phyloP scores from a whole-genome alignment of 352 stramenopile genomes.

The Blastocystis sp. region DNA sequence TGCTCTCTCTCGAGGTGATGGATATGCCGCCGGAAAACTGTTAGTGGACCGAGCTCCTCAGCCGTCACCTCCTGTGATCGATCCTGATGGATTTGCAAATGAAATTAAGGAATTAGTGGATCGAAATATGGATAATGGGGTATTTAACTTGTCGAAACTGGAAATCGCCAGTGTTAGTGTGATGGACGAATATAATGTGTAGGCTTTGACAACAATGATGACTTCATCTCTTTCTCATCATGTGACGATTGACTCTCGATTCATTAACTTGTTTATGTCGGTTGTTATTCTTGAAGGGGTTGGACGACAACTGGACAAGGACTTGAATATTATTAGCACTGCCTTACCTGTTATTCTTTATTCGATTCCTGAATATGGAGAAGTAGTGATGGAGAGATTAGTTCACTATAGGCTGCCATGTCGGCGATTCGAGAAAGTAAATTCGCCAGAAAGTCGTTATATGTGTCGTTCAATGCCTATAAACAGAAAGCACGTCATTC shows the following conservation, averaged over 20 bases:
- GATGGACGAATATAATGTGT: background rate
- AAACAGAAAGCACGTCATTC: background rate
- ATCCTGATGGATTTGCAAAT: constrained; percentile 61
- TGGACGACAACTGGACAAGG: constrained; percentile 53
- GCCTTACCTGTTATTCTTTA: constrained; percentile 42
- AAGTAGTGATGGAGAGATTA: background rate
- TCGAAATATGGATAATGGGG: constrained; percentile 65
- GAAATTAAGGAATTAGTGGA: constrained; percentile 60
- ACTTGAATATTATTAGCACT: constrained; percentile 39
- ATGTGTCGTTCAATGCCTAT: background rate
- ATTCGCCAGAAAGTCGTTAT: constrained; percentile 15
- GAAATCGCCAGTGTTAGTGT: constrained; percentile 30
- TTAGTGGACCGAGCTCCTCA: constrained; percentile 54
- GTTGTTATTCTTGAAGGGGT: constrained; percentile 65
- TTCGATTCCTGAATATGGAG: constrained; percentile 45
- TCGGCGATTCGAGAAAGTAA: constrained; percentile 24
- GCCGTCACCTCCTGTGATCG: constrained; percentile 49
- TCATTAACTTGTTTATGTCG: constrained; percentile 64
- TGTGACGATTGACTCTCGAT: constrained; percentile 37
- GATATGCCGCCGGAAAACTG: constrained; percentile 16
- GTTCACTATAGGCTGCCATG: background rate
- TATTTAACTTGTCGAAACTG: constrained; percentile 56
- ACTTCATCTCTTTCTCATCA: constrained; percentile 39
- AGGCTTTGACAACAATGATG: constrained; percentile 60
- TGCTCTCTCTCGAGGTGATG: constrained; percentile 38